These are phyloP conservation scores for Lithohypha guttulata DNA, from an alignment of 2,329 filamentous ascomycete genomes.

Conservation along the genomic window DNA sequence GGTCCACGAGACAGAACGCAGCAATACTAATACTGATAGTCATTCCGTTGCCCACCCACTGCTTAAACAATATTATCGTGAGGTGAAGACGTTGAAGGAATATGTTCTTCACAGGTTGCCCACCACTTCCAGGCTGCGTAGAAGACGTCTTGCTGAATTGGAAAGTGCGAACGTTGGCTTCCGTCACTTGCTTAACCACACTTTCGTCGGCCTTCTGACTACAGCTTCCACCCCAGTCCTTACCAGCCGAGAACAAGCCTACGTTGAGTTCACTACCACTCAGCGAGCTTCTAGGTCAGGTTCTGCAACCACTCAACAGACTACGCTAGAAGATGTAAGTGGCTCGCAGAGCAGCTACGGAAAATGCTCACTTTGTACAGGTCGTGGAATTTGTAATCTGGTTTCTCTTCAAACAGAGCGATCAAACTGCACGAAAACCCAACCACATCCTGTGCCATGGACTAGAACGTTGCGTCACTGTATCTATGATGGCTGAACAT, in stretches of 20 bases:
- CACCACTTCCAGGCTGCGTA: slow-evolving; percentile 34
- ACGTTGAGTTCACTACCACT: no score
- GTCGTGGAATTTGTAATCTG: slow-evolving; percentile 69
- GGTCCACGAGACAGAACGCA: not conserved
- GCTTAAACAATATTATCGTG: slow-evolving; percentile 17
- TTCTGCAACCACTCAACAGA: no score
- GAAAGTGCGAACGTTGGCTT: no score
- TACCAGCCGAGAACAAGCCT: no score
- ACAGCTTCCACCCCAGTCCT: no score
- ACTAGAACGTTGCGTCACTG: slow-evolving; percentile 33
- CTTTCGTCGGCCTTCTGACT: no score
- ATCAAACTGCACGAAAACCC: slow-evolving; percentile 41
- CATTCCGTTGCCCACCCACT: no score
- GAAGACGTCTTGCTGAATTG: slow-evolving; percentile 42
- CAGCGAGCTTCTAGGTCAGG: no score
- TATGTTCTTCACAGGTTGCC: slow-evolving; percentile 17
- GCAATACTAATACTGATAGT: not conserved
- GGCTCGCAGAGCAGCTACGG: no score
- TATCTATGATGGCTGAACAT: slow-evolving; percentile 25
- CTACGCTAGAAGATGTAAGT: no score
- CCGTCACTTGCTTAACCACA: no score
- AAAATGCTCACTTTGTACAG: no score
- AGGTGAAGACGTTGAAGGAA: slow-evolving; percentile 17
- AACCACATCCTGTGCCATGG: slow-evolving; percentile 77
- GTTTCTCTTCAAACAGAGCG: slow-evolving; percentile 57